Evolutionary conservation across 1,284 basidiomycete species (phyloP).

Genomic region (Ceratobasidium sp.): DNA sequence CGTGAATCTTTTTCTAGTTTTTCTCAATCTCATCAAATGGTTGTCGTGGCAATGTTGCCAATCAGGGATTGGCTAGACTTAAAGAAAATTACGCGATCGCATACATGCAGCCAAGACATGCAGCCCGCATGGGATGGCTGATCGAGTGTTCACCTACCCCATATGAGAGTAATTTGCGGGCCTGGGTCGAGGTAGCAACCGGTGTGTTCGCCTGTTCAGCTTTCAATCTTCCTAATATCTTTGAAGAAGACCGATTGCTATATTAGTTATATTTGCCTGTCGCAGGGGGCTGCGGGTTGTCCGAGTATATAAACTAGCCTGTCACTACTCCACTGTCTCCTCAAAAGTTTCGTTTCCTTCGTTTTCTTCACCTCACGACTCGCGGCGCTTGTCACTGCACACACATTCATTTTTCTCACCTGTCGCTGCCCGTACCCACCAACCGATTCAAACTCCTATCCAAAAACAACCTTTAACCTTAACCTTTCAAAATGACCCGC

Average conservation of each 20-base stretch:
- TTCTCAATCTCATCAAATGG: too few relatives aligned
- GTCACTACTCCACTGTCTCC: background rate
- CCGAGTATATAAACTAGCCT: constrained; percentile 19
- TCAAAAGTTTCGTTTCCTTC: constrained; percentile 31
- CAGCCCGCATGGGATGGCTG: background rate
- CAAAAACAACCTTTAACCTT: constrained; percentile 16
- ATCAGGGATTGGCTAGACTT: background rate
- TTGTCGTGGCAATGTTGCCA: constrained; percentile 35
- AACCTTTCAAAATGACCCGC: constrained; percentile 7
- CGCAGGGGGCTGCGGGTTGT: background rate
- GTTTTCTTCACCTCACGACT: constrained; percentile 7
- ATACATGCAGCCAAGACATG: constrained; percentile 8
- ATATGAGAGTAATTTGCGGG: constrained; percentile 8
- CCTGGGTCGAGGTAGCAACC: constrained; percentile 25
- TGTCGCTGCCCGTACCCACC: constrained; percentile 2
- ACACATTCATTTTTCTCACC: constrained; percentile 33
- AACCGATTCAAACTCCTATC: constrained; percentile 7
- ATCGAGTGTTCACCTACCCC: background rate
- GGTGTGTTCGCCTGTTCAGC: background rate
- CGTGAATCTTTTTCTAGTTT: too few relatives aligned
- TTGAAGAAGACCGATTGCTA: background rate
- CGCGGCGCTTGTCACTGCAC: background rate
- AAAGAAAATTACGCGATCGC: constrained; percentile 15
- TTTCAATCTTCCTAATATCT: constrained; percentile 14
- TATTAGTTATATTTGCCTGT: constrained; percentile 15